A percentile compares a stretch with the other conserved stretches of the same genome.
Evolutionary conservation across 257 asterid species (phyloP).

Genomic region (Leptodermis oblonga): DNA sequence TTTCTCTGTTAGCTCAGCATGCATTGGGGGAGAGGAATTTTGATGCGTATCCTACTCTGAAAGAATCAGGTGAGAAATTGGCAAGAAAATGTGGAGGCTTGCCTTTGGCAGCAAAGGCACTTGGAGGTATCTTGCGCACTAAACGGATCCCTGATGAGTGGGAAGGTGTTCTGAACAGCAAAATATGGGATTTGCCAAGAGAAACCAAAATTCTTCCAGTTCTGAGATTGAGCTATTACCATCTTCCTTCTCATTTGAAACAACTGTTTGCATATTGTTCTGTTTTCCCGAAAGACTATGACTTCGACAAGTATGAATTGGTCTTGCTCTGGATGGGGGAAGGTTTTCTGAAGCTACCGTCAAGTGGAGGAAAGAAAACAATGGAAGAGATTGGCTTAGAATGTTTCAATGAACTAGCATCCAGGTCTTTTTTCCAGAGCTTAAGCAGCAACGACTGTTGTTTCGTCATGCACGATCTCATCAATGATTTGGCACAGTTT

Average conservation of each 20-base stretch:
- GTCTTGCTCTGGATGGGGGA: conserved; percentile 34
- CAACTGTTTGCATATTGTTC: conserved; percentile 29
- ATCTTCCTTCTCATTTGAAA: conserved; percentile 29
- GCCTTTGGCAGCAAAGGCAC: conserved; percentile 32
- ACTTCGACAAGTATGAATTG: conserved; percentile 19
- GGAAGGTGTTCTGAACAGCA: conserved; percentile 22
- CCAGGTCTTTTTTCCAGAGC: conserved; percentile 26
- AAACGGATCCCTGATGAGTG: conserved; percentile 18
- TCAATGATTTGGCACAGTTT: conserved; percentile 27
- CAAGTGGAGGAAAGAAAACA: conserved; percentile 13
- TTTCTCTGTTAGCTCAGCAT: conserved; percentile 23
- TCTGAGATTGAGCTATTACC: conserved; percentile 27
- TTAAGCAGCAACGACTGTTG: conserved; percentile 7
- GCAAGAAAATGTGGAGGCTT: conserved; percentile 25
- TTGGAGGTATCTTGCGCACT: conserved; percentile 28
- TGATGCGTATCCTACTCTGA: conserved; percentile 11
- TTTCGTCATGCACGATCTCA: conserved; percentile 32
- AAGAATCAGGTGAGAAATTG: conserved; percentile 18
- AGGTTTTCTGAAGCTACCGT: conserved; percentile 23
- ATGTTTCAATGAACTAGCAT: conserved; percentile 26
- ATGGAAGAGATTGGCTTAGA: conserved; percentile 27
- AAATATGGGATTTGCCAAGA: conserved; percentile 25
- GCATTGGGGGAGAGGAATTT: conserved; percentile 20
- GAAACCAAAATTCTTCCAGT: conserved; percentile 24
- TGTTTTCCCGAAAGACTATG: conserved; percentile 26